Percentiles rank a stretch among this genome's conserved stretches.
Conservation (phyloP, 2,329 filamentous ascomycete species). For the Zasmidium angulare region DNA sequence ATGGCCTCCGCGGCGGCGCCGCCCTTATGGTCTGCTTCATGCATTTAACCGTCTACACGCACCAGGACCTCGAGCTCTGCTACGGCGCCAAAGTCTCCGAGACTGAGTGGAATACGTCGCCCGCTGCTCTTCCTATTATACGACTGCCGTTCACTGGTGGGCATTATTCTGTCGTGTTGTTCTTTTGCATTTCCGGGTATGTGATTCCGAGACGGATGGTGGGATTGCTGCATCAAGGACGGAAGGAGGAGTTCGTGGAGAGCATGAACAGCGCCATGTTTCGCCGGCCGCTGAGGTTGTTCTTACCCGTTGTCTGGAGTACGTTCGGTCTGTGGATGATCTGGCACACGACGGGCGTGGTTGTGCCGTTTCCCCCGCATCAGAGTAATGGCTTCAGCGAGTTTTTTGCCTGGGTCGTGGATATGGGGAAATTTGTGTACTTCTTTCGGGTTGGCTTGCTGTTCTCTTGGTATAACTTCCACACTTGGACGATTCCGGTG, state of each 20-base stretch:
- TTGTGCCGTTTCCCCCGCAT: conserved; percentile 33
- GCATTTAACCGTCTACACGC: conserved; percentile 58
- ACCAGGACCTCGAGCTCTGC: conserved; percentile 47
- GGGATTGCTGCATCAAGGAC: conserved; percentile 28
- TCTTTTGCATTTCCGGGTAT: conserved; percentile 56
- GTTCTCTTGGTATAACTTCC: conserved; percentile 31
- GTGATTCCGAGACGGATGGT: conserved; percentile 48
- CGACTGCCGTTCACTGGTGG: conserved; percentile 61
- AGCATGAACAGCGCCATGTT: conserved; percentile 50
- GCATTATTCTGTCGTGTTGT: conserved; percentile 56
- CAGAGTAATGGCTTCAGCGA: conserved; percentile 49
- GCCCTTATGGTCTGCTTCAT: conserved; percentile 65
- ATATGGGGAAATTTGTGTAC: conserved; percentile 68
- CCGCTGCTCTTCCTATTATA: conserved; percentile 55
- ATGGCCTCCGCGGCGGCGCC: conserved; percentile 65
- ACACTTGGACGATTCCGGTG: conserved; percentile 60
- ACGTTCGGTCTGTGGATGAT: conserved; percentile 54
- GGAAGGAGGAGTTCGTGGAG: conserved; percentile 41
- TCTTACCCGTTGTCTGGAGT: conserved; percentile 53
- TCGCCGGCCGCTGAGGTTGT: conserved; percentile 50
- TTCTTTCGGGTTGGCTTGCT: conserved; percentile 52
- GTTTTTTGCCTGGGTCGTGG: conserved; percentile 49
- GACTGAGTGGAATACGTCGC: conserved; percentile 45
- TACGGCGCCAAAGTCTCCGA: conserved; percentile 23
- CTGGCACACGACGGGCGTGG: conserved; percentile 52